Evolutionary conservation across 305 asterid genomes (phyloP), one percentile per base, ranked within the genome.

Genomic region (Stenogyne calaminthoides): DNA sequence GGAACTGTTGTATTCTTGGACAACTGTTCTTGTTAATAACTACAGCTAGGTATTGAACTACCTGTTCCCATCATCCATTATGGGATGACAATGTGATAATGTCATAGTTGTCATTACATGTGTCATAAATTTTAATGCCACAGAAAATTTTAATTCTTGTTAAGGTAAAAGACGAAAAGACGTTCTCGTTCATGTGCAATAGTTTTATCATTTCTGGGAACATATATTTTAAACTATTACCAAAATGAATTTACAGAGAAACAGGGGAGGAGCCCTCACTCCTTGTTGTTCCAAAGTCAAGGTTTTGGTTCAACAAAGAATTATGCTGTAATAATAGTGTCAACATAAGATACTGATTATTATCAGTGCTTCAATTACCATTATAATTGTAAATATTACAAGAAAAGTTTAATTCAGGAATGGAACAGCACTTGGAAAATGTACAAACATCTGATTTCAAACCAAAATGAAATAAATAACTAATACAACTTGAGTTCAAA

Each of bases 391-490:
- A 44, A 9, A 16, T 62, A 7, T 29, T 29, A 60, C 51, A 39
- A 29, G 44, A 39, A 40, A 27, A 66, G 59, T 63, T 49, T 62
- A 62, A 8, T 52, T 16, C 9, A 61, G 59, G 29, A 64, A 74
- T 25, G n/a, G 51, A 58, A n/a, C 12, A 52, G 60, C 71, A 76
- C 19, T 22, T 61, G 61, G 68, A 54, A 68, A 64, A 69, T 57
- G 34, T 29, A 69, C 77, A 64, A 59, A 52, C 80, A 70, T 77
- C 59, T 76, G 75, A 72, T 56, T 70, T 63, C 69, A 58, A 42
- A 42, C 32, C 73, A 55, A 51, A 46, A 59, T 27, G 37, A 70
- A 74, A 57, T 62, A 80, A 67, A 67, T 47, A 42, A 54, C 42
- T 8, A 12, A 60, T 64, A 59, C 76, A 81, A 56, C 12, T 60